Base-by-base conservation (phyloP, 2,329 filamentous ascomycete genomes). In the Hypoxylon sp. region DNA sequence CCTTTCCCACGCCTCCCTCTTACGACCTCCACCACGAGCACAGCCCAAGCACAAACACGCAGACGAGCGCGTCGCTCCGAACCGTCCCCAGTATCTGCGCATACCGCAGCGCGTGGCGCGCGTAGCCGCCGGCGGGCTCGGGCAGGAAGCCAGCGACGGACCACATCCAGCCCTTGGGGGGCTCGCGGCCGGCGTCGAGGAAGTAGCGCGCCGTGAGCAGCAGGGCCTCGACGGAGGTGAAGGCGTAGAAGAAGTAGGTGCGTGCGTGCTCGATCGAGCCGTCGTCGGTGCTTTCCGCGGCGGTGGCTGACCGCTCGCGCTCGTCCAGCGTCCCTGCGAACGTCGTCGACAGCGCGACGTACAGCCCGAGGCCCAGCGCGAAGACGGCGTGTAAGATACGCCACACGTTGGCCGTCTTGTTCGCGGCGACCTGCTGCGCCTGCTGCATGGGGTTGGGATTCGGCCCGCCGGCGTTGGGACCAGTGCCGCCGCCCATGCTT, bases 201-300 rank as follows among this genome's bases (percentile, higher is more conserved):
- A 92, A 86, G 71, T 88, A 90, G 20, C 90, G 80, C 24, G 84
- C 87, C 1, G 86, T 88, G 63, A 94, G 84, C 62, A 94, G 78
- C 49, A 91, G 72, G 9, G 91, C 81, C 76, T 95, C 90, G 26
- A 85, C 87, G 0, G 90, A 91, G 4, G 89, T 88, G 71, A 94
- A 95, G n/a, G 90, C 82, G 78, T 87, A 91, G 74, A 94, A 92
- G 74, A 92, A 88, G 60, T 81, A 80, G 41, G 78, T 78, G 35
- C 79, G 71, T 27, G 74, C 70, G 53, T 71, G 70, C 48, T 73
- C 73, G 49, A 77, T 65, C 52, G 70, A 60, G 55, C 68, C 38
- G 18, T 59, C 61, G 17, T 59, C 53, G 24, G 62, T 24, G 35
- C 56, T n/a, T 15, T 77, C 29, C 73, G 68, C 66, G 43, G 75